Evolutionary conservation across 1,139 yeast genomes (phyloP).

Genomic region (Nakaseomyces bracarensis): DNA sequence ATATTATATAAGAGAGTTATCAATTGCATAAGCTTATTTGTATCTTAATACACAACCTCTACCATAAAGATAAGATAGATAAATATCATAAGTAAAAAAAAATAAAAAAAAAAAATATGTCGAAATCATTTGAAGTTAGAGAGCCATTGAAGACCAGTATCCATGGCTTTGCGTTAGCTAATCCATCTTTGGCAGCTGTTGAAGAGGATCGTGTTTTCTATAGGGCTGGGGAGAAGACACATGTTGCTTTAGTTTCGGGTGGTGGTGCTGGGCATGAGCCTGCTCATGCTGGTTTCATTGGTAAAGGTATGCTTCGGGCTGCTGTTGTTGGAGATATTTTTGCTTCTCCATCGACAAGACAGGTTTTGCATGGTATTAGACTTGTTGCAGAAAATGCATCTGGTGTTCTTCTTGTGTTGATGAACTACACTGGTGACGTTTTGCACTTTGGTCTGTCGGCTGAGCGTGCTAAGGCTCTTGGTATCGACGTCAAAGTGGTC

Average conservation of each 20-base stretch:
- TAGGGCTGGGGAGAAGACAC: constrained; percentile 35
- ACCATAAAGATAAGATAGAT: no score
- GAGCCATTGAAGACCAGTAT: constrained; percentile 62
- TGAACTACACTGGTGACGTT: constrained; percentile 91
- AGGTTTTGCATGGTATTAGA: constrained; percentile 60
- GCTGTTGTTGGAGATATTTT: constrained; percentile 86
- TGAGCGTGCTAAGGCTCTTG: constrained; percentile 75
- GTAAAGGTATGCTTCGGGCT: constrained; percentile 69
- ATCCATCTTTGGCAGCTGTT: constrained; percentile 56
- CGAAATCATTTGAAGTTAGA: constrained; percentile 34
- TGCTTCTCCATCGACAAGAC: constrained; percentile 89
- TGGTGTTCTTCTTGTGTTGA: constrained; percentile 71
- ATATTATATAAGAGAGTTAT: no score
- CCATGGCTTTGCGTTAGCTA: constrained; percentile 58
- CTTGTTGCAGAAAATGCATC: constrained; percentile 38
- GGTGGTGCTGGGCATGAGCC: constrained; percentile 98
- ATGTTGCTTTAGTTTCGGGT: constrained; percentile 72
- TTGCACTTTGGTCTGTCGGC: constrained; percentile 87
- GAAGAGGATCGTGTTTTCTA: constrained; percentile 64
- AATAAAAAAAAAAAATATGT: constrained; percentile 4
- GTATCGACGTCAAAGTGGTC: constrained; percentile 61
- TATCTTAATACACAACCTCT: no score
- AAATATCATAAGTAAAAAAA: background rate
- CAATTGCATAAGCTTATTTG: no score
- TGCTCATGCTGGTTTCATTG: constrained; percentile 84